A percentile compares a stretch with the other conserved stretches of the same genome.
These are phyloP conservation scores for Geotrichum bryndzae DNA, from an alignment of 1,139 yeast genomes.

Conservation along the genomic window DNA sequence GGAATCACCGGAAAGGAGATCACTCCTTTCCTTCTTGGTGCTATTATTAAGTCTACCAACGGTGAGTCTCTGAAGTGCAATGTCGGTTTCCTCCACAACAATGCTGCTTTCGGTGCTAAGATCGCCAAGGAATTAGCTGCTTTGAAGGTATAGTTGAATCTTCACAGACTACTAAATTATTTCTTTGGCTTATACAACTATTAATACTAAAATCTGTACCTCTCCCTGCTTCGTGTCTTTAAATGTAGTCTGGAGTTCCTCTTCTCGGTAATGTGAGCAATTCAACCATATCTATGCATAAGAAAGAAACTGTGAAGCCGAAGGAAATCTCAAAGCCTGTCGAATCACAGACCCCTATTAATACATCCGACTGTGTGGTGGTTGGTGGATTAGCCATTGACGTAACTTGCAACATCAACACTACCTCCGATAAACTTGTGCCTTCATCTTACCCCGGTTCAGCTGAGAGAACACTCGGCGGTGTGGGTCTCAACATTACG, in stretches of 20 bases:
- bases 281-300: background rate
- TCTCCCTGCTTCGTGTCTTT: conserved; percentile 1
- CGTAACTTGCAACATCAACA: conserved; percentile 42
- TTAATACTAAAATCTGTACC: conserved; percentile 3
- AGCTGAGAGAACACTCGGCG: conserved; percentile 59
- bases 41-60: conserved; percentile 58
- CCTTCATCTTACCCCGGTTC: conserved; percentile 73
- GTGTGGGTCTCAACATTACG: conserved; percentile 77
- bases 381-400: conserved; percentile 79
- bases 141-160: conserved; percentile 34
- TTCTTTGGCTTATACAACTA: background rate
- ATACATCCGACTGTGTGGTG: conserved; percentile 35
- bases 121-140: conserved; percentile 53
- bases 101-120: conserved; percentile 61
- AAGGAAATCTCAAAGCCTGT: background rate
- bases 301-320: background rate
- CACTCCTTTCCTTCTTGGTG: conserved; percentile 69
- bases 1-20: conserved; percentile 65
- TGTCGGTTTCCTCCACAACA: conserved; percentile 69
- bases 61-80: conserved; percentile 71
- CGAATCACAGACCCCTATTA: background rate
- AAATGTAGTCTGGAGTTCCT: background rate
- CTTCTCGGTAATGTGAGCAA: background rate
- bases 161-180: background rate
- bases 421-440: conserved; percentile 30